Conservation (phyloP, 225 moss, liverwort and hornwort genomes). For the Thuidium tamariscinum region DNA sequence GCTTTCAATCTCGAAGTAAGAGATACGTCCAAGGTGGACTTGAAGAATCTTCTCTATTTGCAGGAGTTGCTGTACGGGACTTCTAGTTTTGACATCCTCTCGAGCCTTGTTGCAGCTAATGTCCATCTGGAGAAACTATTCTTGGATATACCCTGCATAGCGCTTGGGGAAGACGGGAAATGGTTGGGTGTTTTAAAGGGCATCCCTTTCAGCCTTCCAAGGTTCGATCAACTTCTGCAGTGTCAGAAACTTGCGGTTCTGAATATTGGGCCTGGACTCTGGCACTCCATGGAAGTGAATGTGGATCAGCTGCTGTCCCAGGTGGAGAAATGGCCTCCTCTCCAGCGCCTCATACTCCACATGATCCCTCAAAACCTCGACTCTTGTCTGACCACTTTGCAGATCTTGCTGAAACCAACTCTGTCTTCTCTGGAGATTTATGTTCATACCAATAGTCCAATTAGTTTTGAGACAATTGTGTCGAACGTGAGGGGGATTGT, state of each 20-base stretch:
- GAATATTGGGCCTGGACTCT: conserved; percentile 64
- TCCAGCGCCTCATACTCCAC: conserved; percentile 36
- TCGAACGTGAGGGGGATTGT: background rate
- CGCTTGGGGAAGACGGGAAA: conserved; percentile 38
- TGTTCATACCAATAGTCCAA: conserved; percentile 28
- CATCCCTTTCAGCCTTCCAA: conserved; percentile 32
- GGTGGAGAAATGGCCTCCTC: conserved; percentile 42
- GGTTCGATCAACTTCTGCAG: conserved; percentile 13
- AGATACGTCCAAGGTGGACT: conserved; percentile 9
- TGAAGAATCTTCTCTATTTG: conserved; percentile 9
- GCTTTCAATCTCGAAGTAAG: conserved; percentile 41
- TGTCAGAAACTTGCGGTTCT: conserved; percentile 31
- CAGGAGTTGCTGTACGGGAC: conserved; percentile 37
- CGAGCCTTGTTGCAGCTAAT: conserved; percentile 4
- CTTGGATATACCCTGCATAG: conserved; percentile 67
- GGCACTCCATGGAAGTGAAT: conserved; percentile 53
- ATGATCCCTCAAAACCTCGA: conserved; percentile 35
- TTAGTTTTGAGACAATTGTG: conserved; percentile 14
- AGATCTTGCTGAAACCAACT: conserved; percentile 5
- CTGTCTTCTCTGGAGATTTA: conserved; percentile 14
- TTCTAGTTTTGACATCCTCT: conserved; percentile 19
- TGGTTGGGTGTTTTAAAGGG: conserved; percentile 36
- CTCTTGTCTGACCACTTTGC: conserved; percentile 8
- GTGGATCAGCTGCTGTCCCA: background rate
- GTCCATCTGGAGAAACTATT: conserved; percentile 29